phyloP scores from a whole-genome alignment of 441 rosid species.

The Gossypium schwendimanii region DNA sequence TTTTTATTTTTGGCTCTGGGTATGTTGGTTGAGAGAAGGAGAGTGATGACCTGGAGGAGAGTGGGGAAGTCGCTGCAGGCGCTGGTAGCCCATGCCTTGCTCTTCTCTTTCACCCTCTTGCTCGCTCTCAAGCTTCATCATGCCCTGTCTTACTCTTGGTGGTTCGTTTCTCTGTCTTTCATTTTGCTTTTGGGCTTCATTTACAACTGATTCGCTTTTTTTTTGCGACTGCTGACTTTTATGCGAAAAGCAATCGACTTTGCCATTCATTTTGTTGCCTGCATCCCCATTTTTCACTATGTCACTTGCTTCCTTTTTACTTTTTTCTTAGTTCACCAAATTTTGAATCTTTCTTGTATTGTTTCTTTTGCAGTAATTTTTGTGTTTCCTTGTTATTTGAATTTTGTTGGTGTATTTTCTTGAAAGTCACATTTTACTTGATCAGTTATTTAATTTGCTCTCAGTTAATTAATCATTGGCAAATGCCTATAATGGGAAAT shows the following conservation, averaged over 20 bases:
- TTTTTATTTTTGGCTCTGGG: background rate
- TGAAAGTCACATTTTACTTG: background rate
- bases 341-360: background rate
- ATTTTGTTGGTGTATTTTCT: background rate
- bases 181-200: background rate
- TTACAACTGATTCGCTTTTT: background rate
- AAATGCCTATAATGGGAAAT: background rate
- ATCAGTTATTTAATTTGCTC: background rate
- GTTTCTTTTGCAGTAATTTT: background rate
- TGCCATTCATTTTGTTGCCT: background rate
- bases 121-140: constrained; percentile 68
- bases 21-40: constrained; percentile 51
- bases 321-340: background rate
- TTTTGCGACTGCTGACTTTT: background rate
- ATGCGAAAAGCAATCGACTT: background rate
- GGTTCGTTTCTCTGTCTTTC: constrained; percentile 36
- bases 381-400: background rate
- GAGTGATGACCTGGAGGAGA: constrained; percentile 70
- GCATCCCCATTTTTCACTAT: background rate
- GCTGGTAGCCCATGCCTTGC: constrained; percentile 54
- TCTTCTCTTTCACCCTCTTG: constrained; percentile 70
- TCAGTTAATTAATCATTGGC: background rate
- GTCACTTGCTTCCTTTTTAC: background rate
- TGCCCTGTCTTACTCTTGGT: constrained; percentile 54
- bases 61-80: constrained; percentile 63